Percentiles rank a stretch among this genome's conserved stretches.
Evolutionary conservation across 2,329 filamentous ascomycete genomes (phyloP).

Genomic region (Clathrospora elynae): DNA sequence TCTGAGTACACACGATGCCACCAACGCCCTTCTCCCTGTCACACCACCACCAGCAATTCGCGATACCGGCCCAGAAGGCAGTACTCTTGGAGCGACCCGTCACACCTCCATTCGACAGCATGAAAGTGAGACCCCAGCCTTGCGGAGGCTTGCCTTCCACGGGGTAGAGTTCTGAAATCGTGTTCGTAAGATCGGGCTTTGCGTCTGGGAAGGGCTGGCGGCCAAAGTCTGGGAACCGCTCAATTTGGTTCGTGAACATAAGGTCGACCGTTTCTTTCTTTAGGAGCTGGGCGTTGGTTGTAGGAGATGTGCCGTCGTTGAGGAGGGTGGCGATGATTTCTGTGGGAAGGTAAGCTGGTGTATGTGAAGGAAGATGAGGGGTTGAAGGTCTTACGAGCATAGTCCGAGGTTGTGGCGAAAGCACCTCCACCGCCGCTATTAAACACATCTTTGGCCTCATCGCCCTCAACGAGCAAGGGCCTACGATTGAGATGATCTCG

Average conservation of each 20-base stretch:
- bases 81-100: constrained; percentile 47
- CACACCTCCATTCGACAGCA: constrained; percentile 51
- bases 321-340: constrained; percentile 66
- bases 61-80: constrained; percentile 63
- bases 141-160: constrained; percentile 57
- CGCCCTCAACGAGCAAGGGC: constrained; percentile 52
- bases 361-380: not conserved
- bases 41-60: constrained; percentile 66
- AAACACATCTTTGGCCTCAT: constrained; percentile 54
- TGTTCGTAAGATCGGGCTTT: constrained; percentile 58
- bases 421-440: constrained; percentile 66
- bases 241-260: constrained; percentile 69
- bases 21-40: constrained; percentile 65
- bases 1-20: constrained; percentile 38
- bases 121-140: constrained; percentile 67
- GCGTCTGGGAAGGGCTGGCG: constrained; percentile 53
- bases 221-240: constrained; percentile 58
- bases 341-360: too few relatives aligned
- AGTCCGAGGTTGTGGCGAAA: constrained; percentile 64
- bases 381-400: constrained; percentile 55
- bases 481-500: constrained; percentile 59
- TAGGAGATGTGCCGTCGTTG: constrained; percentile 66
- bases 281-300: constrained; percentile 60
- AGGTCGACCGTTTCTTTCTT: constrained; percentile 62
- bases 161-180: constrained; percentile 57